Percentiles rank a stretch among this genome's conserved stretches.
Evolutionary conservation across 257 asterid species (phyloP).

Genomic region (Scutellaria baicalensis): DNA sequence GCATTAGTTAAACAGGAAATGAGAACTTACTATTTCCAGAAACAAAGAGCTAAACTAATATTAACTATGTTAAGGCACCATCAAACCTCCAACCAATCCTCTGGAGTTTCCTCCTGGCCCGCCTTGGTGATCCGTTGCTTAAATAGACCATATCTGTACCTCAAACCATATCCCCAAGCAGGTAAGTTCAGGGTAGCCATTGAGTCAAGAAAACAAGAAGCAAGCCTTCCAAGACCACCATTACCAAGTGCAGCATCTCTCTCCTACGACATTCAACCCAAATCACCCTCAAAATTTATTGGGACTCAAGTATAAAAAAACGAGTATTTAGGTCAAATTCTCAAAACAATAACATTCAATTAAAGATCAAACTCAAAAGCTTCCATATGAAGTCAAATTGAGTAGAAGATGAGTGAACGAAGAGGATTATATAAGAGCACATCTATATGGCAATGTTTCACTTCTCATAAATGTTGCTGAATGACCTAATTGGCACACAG

Average conservation of each 20-base stretch:
- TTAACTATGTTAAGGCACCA: conserved; percentile 10
- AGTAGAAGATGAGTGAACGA: background rate
- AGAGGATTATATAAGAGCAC: background rate
- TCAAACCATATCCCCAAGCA: conserved; percentile 99
- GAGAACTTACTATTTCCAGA: conserved; percentile 1
- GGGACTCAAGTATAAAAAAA: conserved; percentile 27
- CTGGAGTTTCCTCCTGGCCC: conserved; percentile 94
- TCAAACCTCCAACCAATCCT: conserved; percentile 96
- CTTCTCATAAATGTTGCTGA: background rate
- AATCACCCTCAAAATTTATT: conserved; percentile 3
- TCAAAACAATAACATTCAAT: conserved; percentile 29
- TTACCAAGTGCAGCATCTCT: conserved; percentile 99
- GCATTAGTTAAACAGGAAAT: conserved; percentile 26
- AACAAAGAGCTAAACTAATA: conserved; percentile 4
- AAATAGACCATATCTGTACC: conserved; percentile 93
- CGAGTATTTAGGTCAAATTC: conserved; percentile 27
- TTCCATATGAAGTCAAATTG: background rate
- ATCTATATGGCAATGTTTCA: background rate
- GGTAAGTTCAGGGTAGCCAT: conserved; percentile 97
- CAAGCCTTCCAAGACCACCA: conserved; percentile 99
- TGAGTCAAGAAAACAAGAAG: conserved; percentile 97
- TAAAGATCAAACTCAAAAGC: background rate
- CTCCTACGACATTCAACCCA: conserved; percentile 50
- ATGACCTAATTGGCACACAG: background rate
- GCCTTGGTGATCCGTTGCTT: conserved; percentile 77